Evolutionary conservation across 768 basidiomycete species (phyloP).

Genomic region (Tulasnella sp.): DNA sequence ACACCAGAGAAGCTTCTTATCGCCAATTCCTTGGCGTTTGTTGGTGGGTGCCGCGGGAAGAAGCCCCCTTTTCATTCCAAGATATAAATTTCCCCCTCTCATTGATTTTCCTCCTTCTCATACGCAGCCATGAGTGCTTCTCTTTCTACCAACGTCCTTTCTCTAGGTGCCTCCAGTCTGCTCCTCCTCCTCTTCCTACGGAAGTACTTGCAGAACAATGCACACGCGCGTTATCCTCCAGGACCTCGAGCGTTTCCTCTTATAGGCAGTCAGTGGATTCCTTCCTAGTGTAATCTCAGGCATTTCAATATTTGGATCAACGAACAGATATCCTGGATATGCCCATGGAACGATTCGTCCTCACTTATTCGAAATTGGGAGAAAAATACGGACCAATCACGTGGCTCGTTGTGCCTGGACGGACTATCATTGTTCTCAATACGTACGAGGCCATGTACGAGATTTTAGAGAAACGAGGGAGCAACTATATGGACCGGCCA

Average conservation of each 20-base stretch:
- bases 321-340: background rate
- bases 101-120: background rate
- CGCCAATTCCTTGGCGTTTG: too few species aligned
- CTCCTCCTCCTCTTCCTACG: background rate
- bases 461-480: background rate
- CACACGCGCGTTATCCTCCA: background rate
- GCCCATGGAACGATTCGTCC: background rate
- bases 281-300: background rate
- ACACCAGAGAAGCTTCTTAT: too few species aligned
- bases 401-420: background rate
- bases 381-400: background rate
- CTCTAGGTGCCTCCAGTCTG: background rate
- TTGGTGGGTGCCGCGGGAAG: background rate
- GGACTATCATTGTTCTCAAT: background rate
- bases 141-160: background rate
- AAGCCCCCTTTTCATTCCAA: background rate
- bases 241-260: background rate
- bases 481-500: background rate
- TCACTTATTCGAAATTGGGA: background rate
- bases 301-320: background rate
- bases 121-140: background rate
- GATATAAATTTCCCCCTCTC: background rate
- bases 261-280: background rate
- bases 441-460: background rate
- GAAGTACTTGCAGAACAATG: background rate